Conservation (phyloP, 352 stramenopile genomes). For the Bremia lactucae region DNA sequence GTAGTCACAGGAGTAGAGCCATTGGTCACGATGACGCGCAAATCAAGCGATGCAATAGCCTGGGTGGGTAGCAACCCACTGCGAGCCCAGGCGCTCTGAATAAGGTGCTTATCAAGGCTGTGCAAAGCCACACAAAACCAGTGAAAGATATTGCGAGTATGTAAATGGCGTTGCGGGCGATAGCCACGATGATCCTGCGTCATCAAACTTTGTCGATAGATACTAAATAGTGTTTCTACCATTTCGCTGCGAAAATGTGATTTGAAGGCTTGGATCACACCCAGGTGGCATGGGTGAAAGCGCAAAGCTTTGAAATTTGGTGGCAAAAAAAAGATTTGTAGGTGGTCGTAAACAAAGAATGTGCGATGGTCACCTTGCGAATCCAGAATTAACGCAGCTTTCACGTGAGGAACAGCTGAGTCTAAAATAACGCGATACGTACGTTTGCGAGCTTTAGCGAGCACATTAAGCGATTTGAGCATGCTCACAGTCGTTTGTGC, state of each 20-base stretch:
- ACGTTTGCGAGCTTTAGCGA: constrained; percentile 57
- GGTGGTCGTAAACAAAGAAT: constrained; percentile 77
- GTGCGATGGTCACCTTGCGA: constrained; percentile 78
- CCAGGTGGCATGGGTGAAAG: constrained; percentile 68
- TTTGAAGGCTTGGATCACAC: constrained; percentile 73
- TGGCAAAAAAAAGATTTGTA: constrained; percentile 74
- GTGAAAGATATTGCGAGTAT: constrained; percentile 78
- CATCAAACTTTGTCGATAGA: constrained; percentile 41
- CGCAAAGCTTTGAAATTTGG: constrained; percentile 65
- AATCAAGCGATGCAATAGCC: constrained; percentile 52
- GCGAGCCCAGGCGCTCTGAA: constrained; percentile 65
- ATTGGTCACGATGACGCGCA: constrained; percentile 34
- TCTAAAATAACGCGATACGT: constrained; percentile 77
- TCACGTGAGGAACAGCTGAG: constrained; percentile 72
- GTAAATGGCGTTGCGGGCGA: constrained; percentile 34
- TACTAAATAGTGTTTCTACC: constrained; percentile 64
- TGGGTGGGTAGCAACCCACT: constrained; percentile 61
- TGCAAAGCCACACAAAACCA: constrained; percentile 70
- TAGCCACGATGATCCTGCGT: constrained; percentile 40
- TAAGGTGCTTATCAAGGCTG: constrained; percentile 54
- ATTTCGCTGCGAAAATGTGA: constrained; percentile 67
- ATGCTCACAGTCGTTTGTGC: constrained; percentile 68
- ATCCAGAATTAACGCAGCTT: constrained; percentile 79
- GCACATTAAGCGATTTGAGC: constrained; percentile 69
- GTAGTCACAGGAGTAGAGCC: constrained; percentile 1